Evolutionary conservation across 345 rosid species (phyloP).

Genomic region (Passiflora organensis): DNA sequence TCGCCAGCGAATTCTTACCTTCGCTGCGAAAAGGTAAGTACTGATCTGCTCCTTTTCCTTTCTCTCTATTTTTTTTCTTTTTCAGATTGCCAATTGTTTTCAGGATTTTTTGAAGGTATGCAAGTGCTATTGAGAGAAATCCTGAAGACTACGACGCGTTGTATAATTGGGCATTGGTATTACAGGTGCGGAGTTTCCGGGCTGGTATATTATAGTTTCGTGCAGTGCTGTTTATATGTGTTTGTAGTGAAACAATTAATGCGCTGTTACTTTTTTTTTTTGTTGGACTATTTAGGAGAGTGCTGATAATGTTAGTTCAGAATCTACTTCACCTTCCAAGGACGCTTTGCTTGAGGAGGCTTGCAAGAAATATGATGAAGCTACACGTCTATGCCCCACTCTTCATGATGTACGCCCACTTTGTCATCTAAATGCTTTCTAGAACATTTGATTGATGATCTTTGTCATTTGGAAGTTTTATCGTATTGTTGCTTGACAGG

Average conservation of each 20-base stretch:
- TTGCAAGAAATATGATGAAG: slow-evolving; percentile 92
- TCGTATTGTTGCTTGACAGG: slow-evolving; percentile 45
- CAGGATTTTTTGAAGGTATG: slow-evolving; percentile 57
- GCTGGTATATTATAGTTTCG: neutral
- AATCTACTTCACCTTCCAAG: slow-evolving; percentile 91
- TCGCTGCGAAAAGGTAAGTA: slow-evolving; percentile 91
- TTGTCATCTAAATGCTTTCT: slow-evolving; percentile 9
- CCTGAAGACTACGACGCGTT: slow-evolving; percentile 95
- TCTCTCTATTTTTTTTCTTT: neutral
- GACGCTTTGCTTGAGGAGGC: slow-evolving; percentile 97
- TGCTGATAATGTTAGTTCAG: slow-evolving; percentile 85
- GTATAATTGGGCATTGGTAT: slow-evolving; percentile 98
- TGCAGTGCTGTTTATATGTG: neutral
- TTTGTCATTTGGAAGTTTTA: slow-evolving; percentile 1
- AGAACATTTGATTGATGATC: neutral
- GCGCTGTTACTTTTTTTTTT: neutral
- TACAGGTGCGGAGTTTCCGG: slow-evolving; percentile 58
- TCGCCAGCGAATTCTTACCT: slow-evolving; percentile 91
- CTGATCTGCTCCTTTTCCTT: neutral
- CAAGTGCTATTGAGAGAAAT: slow-evolving; percentile 77
- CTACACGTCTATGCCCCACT: slow-evolving; percentile 81
- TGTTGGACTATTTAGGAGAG: slow-evolving; percentile 56
- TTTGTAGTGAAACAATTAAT: neutral
- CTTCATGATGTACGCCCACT: slow-evolving; percentile 82
- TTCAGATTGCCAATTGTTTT: neutral